A percentile compares a stretch with the other conserved stretches of the same genome.
Conservation (phyloP, 352 stramenopile species). For the Phytophthora pisi region DNA sequence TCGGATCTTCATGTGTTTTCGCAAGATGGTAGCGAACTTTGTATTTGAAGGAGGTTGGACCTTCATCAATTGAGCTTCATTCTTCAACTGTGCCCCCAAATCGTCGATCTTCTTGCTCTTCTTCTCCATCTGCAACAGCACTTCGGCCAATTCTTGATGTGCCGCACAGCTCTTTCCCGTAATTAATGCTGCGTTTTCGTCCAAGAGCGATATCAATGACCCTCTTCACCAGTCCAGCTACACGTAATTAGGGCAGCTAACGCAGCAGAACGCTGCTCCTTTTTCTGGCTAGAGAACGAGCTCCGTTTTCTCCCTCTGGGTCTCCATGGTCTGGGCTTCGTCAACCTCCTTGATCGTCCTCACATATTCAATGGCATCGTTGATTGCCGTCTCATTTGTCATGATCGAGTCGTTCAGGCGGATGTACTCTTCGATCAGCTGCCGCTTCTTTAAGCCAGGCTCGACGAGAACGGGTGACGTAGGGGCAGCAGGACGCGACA, state of each 20-base stretch:
- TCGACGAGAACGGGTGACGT: neutral
- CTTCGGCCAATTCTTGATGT: neutral
- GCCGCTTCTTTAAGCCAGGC: neutral
- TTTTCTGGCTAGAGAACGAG: neutral
- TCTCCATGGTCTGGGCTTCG: neutral
- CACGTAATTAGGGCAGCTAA: neutral
- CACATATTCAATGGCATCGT: neutral
- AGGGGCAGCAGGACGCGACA: neutral
- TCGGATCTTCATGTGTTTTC: neutral
- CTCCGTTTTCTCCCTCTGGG: neutral
- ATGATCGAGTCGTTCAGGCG: neutral
- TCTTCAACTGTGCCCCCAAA: neutral
- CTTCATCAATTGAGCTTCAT: neutral
- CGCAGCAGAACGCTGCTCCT: neutral
- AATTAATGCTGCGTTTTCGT: neutral
- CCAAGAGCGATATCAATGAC: neutral
- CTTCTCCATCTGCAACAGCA: neutral
- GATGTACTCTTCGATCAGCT: neutral
- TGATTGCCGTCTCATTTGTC: neutral
- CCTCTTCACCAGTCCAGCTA: neutral
- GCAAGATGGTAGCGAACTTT: too few relatives aligned
- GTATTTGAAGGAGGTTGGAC: neutral
- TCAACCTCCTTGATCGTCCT: neutral
- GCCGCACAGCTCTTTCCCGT: neutral
- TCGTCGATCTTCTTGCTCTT: neutral